Evolutionary conservation across 768 basidiomycete genomes (phyloP), one percentile per base, ranked within the genome.

Genomic region (Gymnopilus dilepis): DNA sequence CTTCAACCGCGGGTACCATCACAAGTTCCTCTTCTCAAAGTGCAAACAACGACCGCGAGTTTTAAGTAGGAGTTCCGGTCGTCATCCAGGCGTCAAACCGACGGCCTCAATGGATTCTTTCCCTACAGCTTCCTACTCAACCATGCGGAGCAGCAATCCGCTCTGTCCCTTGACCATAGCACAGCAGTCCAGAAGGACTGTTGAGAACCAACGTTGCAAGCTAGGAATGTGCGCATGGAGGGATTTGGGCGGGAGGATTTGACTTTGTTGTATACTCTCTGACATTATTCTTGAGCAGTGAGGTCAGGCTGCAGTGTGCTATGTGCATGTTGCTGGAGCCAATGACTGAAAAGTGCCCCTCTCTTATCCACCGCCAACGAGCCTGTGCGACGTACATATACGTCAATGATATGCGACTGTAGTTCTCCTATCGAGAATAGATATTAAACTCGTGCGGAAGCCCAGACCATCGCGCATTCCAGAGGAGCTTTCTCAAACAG

Each of bases 311-410:
- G 57, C 68, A 3, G 64, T 71, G 1, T 62, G 56, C 13, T 73
- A 76, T 66, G 76, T 74, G 2, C 55, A 65, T 11, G 66, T 66
- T 0, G 63, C 73, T 31, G 70, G 73, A 4, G 63, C 71, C 1
- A 68, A 69, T 37, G 62, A 74, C 56, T 77, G 75, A 45, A 61
- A 66, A 9, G 43, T 37, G 2, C 67, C 67, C 0, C 64, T 75
- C 7, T n/a, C 21, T 26, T 6, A 66, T 48, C 30, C 60, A 64
- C n/a, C 33, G 53, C 2, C 34, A 66, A 53, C 62, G 65, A 4
- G 76, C 66, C 61, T 77, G 74, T 59, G 59, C 61, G 0, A 24
- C 24, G 2, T 73, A 77, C 43, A 8, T 48, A 17, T 8, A 33
- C 30, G 43, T 48, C 37, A n/a, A 12, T 34, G 6, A 34, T 6